phyloP scores from a whole-genome alignment of 768 basidiomycete species.

The Mycena albidolilacea region DNA sequence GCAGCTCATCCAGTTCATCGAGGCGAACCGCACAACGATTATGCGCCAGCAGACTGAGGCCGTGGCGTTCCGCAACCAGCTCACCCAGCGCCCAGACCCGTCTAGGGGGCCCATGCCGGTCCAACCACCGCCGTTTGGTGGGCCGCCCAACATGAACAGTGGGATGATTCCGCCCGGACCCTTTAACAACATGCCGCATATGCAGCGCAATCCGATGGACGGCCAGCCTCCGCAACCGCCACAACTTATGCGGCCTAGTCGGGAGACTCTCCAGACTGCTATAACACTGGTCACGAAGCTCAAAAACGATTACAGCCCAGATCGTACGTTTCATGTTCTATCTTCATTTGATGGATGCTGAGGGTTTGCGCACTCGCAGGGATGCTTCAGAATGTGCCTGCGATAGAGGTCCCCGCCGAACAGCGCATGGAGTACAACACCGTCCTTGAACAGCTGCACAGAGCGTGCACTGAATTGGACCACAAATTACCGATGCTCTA shows the following conservation, averaged over 20 bases:
- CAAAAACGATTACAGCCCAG: slow-evolving; percentile 52
- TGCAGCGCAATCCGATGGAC: slow-evolving; percentile 39
- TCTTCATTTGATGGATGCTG: slow-evolving; percentile 2
- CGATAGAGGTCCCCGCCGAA: slow-evolving; percentile 63
- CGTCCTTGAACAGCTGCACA: slow-evolving; percentile 65
- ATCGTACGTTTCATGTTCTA: slow-evolving; percentile 43
- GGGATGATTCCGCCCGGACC: slow-evolving; percentile 23
- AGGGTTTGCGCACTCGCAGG: slow-evolving; percentile 45
- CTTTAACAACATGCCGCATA: slow-evolving; percentile 16
- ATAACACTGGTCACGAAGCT: slow-evolving; percentile 46
- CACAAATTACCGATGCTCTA: slow-evolving; percentile 63
- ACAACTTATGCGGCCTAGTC: slow-evolving; percentile 39
- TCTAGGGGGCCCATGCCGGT: slow-evolving; percentile 14
- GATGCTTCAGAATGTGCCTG: slow-evolving; percentile 49
- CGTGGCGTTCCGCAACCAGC: slow-evolving; percentile 48
- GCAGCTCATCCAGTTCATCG: slow-evolving; percentile 69
- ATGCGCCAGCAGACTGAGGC: slow-evolving; percentile 59
- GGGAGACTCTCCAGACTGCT: slow-evolving; percentile 53
- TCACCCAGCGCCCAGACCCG: slow-evolving; percentile 42
- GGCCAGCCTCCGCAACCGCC: slow-evolving; percentile 43
- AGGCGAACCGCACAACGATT: slow-evolving; percentile 64
- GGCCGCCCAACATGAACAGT: slow-evolving; percentile 4
- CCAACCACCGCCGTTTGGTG: slow-evolving; percentile 18
- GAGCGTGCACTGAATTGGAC: slow-evolving; percentile 64
- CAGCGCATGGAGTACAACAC: slow-evolving; percentile 68